phyloP scores from a whole-genome alignment of 805 yeast species.

The Candida railenensis region DNA sequence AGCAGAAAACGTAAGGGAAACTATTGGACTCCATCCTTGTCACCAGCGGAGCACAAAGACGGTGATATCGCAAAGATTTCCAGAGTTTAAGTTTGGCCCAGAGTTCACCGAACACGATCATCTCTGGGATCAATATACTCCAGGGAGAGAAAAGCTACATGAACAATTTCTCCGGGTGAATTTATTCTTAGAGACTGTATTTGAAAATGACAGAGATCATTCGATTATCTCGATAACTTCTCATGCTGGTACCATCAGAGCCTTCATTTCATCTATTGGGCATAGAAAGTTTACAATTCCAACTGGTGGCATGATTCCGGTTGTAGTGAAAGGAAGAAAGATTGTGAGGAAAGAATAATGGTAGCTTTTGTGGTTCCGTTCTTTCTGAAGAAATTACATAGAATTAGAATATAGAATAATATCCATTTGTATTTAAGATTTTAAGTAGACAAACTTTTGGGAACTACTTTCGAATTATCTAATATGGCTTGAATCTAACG shows the following conservation, averaged over 20 bases:
- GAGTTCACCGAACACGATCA: conserved; percentile 48
- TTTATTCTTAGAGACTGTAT: conserved; percentile 36
- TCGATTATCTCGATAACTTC: conserved; percentile 49
- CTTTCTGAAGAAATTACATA: too few relatives aligned
- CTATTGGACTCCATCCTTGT: conserved; percentile 57
- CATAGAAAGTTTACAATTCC: conserved; percentile 60
- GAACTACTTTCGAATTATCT: too few relatives aligned
- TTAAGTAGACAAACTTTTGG: too few relatives aligned
- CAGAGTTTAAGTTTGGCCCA: conserved; percentile 38
- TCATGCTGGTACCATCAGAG: conserved; percentile 60
- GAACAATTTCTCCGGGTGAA: conserved; percentile 51
- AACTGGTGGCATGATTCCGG: conserved; percentile 66
- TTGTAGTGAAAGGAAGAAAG: conserved; percentile 45
- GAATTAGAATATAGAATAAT: too few relatives aligned
- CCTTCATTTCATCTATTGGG: conserved; percentile 47
- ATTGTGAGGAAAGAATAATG: too few relatives aligned
- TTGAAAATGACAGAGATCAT: conserved; percentile 25
- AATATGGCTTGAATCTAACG: conserved; percentile 59
- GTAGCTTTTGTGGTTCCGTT: too few relatives aligned
- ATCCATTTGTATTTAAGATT: too few relatives aligned
- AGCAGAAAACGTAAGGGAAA: conserved; percentile 55
- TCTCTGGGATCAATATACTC: conserved; percentile 34
- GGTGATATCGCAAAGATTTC: conserved; percentile 32
- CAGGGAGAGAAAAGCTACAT: conserved; percentile 34
- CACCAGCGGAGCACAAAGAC: conserved; percentile 48